Percentiles rank a stretch among this genome's conserved stretches.
phyloP scores from a whole-genome alignment of 129 eudicot species.

The Kitagawia praeruptora region DNA sequence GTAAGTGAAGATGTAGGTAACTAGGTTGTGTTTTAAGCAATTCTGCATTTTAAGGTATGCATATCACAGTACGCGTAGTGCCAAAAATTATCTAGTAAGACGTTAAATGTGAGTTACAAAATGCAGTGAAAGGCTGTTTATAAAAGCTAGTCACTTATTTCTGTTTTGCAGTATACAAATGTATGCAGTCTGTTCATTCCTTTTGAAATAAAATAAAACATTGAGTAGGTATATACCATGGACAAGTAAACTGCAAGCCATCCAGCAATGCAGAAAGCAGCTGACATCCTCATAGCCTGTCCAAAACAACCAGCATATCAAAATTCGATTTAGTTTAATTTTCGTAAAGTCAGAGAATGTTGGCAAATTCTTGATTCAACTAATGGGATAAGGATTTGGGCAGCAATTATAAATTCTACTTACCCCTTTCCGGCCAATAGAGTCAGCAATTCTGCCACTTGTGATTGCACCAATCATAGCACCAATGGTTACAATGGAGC shows the following conservation, averaged over 20 bases:
- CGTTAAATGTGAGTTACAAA: neutral
- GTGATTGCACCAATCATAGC: conserved; percentile 91
- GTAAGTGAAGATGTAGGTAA: neutral
- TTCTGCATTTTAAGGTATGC: neutral
- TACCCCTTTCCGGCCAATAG: conserved; percentile 88
- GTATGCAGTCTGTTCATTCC: too few relatives aligned
- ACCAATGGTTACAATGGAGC: conserved; percentile 79
- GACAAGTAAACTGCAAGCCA: conserved; percentile 76
- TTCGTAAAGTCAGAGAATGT: neutral
- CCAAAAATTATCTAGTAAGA: neutral
- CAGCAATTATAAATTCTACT: neutral
- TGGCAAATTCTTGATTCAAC: neutral
- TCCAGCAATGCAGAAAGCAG: conserved; percentile 70
- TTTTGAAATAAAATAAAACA: neutral
- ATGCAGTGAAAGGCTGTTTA: neutral
- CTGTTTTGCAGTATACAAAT: neutral
- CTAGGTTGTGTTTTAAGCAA: neutral
- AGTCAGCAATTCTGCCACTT: conserved; percentile 71
- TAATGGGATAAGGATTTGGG: neutral
- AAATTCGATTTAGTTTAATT: neutral
- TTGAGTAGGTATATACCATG: conserved; percentile 25
- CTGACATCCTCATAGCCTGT: conserved; percentile 89
- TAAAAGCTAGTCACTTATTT: neutral
- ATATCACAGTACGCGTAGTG: neutral
- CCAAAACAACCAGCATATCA: conserved; percentile 6